Evolutionary conservation across 2,329 filamentous ascomycete genomes (phyloP).

Genomic region (Pseudopithomyces maydicus): DNA sequence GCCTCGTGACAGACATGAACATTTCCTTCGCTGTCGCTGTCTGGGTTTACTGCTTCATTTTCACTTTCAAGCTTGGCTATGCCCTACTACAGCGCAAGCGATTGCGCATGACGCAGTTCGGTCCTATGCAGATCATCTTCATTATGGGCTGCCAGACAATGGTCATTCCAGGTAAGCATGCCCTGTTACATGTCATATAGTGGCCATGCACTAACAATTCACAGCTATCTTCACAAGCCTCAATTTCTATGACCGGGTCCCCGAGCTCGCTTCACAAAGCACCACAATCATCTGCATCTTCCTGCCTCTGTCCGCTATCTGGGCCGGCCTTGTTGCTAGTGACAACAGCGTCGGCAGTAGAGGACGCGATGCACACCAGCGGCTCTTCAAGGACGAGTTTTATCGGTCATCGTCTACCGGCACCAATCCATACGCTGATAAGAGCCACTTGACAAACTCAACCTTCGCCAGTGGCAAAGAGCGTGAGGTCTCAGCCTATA

Average conservation of each 20-base stretch:
- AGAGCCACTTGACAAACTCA: conserved; percentile 23
- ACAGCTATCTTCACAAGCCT: conserved; percentile 65
- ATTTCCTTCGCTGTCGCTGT: conserved; percentile 62
- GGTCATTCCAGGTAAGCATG: conserved; percentile 61
- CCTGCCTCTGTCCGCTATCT: conserved; percentile 69
- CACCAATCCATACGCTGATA: conserved; percentile 18
- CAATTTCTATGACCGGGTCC: conserved; percentile 57
- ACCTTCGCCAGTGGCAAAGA: conserved; percentile 23
- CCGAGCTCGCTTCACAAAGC: conserved; percentile 60
- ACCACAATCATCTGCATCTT: conserved; percentile 65
- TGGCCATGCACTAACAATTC: conserved; percentile 21
- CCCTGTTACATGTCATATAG: background rate
- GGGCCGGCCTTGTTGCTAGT: conserved; percentile 55
- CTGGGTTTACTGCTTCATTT: conserved; percentile 66
- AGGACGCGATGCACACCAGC: conserved; percentile 32
- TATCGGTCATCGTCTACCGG: conserved; percentile 17
- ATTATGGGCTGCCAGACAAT: conserved; percentile 72
- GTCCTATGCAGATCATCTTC: conserved; percentile 69
- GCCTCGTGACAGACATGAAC: conserved; percentile 46
- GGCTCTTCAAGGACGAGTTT: conserved; percentile 30
- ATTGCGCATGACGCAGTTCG: conserved; percentile 65
- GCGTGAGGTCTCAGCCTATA: conserved; percentile 11
- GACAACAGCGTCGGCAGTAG: conserved; percentile 24
- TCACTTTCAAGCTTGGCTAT: conserved; percentile 64
- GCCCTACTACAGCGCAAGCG: conserved; percentile 61